phyloP scores from a whole-genome alignment of 179 eudicot species.

The Beta macrorhiza region DNA sequence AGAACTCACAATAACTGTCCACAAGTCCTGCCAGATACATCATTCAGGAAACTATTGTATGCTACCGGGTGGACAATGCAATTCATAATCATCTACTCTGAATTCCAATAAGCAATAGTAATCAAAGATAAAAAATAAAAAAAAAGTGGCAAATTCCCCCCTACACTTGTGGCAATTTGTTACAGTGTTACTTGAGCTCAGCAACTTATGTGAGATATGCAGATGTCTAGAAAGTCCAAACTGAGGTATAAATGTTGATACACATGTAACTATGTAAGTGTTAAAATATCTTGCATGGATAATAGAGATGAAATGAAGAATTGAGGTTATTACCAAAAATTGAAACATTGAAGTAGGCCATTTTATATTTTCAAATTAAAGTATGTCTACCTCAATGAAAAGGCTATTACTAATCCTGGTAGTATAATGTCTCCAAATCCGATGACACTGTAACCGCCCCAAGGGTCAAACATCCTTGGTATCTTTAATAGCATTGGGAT shows the following conservation, averaged over 20 bases:
- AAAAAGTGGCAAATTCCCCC: too few relatives aligned
- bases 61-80: background rate
- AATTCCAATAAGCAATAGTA: background rate
- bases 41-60: background rate
- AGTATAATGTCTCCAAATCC: conserved; percentile 96
- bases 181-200: background rate
- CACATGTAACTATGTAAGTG: background rate
- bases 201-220: background rate
- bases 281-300: background rate
- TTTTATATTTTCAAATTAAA: background rate
- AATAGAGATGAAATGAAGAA: background rate
- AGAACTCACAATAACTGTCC: background rate
- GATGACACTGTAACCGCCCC: conserved; percentile 98
- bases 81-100: background rate
- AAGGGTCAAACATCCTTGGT: conserved; percentile 94
- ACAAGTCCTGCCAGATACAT: background rate
- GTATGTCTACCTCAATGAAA: conserved; percentile 66
- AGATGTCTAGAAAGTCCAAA: background rate
- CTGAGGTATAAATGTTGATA: background rate
- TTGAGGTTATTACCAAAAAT: background rate
- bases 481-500: conserved; percentile 95
- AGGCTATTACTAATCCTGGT: conserved; percentile 85
- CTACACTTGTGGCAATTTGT: background rate
- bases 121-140: background rate
- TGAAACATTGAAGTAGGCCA: background rate